phyloP scores from a whole-genome alignment of 345 rosid species.

The rapeseed (Brassica napus) region DNA sequence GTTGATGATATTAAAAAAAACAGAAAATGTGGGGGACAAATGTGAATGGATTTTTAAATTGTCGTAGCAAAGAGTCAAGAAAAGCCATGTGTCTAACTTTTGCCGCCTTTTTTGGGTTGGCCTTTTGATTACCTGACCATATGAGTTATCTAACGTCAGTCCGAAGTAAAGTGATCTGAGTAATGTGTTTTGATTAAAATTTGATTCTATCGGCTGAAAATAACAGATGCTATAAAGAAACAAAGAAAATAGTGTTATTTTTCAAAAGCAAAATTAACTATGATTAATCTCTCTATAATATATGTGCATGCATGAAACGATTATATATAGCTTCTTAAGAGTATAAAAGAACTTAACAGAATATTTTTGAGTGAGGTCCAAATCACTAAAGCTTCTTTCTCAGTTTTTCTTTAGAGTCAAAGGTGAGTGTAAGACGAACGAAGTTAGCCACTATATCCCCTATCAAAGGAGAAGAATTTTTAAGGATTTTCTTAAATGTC shows the following conservation, averaged over 20 bases:
- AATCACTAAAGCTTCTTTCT: conserved; percentile 12
- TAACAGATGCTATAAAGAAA: neutral
- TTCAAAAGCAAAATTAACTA: neutral
- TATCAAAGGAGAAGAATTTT: too few species aligned
- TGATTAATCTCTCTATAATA: neutral
- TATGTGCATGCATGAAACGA: neutral
- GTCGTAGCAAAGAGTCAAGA: neutral
- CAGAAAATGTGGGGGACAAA: conserved; percentile 2
- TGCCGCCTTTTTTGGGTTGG: conserved; percentile 15
- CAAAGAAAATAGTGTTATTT: neutral
- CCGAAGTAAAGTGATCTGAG: conserved; percentile 16
- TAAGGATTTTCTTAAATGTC: too few species aligned
- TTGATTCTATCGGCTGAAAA: conserved; percentile 4
- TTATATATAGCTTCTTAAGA: neutral
- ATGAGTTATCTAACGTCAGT: conserved; percentile 1
- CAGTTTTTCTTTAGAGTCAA: neutral
- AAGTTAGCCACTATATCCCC: neutral
- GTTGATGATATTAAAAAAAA: conserved; percentile 14
- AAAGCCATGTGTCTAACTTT: neutral
- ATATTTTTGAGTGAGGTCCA: conserved; percentile 13
- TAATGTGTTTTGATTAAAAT: neutral
- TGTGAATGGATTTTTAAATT: conserved; percentile 11
- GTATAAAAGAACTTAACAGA: neutral
- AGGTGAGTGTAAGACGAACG: neutral
- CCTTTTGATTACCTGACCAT: conserved; percentile 14